phyloP scores from a whole-genome alignment of 2,329 filamentous ascomycete genomes.

The Hypoxylon sp. region DNA sequence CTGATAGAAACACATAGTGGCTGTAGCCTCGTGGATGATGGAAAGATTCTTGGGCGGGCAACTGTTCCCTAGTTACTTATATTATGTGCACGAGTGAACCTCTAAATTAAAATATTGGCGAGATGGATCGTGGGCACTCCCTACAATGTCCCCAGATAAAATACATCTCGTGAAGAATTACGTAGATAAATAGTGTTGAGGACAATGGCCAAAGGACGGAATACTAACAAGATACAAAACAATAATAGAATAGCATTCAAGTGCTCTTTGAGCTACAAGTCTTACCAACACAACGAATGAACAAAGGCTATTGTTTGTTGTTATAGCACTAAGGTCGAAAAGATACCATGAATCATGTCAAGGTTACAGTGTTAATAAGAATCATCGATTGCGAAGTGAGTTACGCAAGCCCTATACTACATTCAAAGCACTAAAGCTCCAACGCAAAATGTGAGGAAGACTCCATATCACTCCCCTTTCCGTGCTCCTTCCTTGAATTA shows the following conservation, averaged over 20 bases:
- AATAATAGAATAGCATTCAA: slow-evolving; percentile 1
- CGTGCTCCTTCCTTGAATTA: slow-evolving; percentile 31
- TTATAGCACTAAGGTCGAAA: not conserved
- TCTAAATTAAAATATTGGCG: too few species aligned
- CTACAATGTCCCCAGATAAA: not conserved
- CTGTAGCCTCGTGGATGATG: not conserved
- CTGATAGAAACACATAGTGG: slow-evolving; percentile 39
- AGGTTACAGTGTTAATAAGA: not conserved
- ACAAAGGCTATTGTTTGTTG: slow-evolving; percentile 15
- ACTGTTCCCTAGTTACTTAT: too few species aligned
- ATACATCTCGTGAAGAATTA: not conserved
- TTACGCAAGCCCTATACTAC: slow-evolving; percentile 26
- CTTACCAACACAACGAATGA: not conserved
- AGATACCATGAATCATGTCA: not conserved
- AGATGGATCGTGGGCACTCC: not conserved
- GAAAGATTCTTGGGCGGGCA: too few species aligned
- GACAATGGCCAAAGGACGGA: not conserved
- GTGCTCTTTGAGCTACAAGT: not conserved
- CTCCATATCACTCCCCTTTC: slow-evolving; percentile 24
- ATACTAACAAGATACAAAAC: not conserved
- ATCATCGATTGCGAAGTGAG: slow-evolving; percentile 17
- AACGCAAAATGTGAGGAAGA: slow-evolving; percentile 12
- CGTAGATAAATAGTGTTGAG: not conserved
- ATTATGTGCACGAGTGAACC: too few species aligned
- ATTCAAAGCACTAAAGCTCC: slow-evolving; percentile 5